Conservation (phyloP, 78 protist species). For the Guillardia theta region DNA sequence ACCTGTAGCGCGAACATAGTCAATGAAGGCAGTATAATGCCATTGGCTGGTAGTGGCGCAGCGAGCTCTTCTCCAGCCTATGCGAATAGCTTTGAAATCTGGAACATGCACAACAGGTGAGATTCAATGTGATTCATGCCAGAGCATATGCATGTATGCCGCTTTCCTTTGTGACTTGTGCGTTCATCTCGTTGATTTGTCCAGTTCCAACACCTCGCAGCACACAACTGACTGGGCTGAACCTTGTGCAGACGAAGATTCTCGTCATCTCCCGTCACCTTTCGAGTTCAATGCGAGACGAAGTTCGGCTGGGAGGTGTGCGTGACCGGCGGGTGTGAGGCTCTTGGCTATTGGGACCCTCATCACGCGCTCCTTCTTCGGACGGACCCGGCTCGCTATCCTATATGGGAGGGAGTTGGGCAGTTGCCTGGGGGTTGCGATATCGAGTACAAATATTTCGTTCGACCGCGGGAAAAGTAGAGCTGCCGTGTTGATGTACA, state of each 20-base stretch:
- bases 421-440: constrained; percentile 21
- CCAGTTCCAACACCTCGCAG: not conserved
- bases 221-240: not conserved
- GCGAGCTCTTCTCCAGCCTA: not conserved
- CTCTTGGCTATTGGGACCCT: constrained; percentile 28
- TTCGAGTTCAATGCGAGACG: not conserved
- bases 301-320: constrained; percentile 26
- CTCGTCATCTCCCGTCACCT: not conserved
- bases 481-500: not conserved
- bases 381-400: not conserved
- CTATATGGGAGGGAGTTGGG: not conserved
- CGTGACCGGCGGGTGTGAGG: not conserved
- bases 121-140: not conserved
- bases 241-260: not conserved
- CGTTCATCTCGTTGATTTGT: not conserved
- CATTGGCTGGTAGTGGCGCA: not conserved
- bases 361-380: not conserved
- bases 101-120: not conserved
- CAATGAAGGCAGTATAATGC: too few relatives aligned
- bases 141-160: not conserved
- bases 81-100: not conserved
- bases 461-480: constrained; percentile 12
- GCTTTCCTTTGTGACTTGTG: not conserved
- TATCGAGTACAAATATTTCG: not conserved
- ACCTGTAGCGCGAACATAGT: too few relatives aligned